Evolutionary conservation across 106 monocot species (phyloP), one percentile per base, ranked within the genome.

Genomic region (Cymbidium sinense): DNA sequence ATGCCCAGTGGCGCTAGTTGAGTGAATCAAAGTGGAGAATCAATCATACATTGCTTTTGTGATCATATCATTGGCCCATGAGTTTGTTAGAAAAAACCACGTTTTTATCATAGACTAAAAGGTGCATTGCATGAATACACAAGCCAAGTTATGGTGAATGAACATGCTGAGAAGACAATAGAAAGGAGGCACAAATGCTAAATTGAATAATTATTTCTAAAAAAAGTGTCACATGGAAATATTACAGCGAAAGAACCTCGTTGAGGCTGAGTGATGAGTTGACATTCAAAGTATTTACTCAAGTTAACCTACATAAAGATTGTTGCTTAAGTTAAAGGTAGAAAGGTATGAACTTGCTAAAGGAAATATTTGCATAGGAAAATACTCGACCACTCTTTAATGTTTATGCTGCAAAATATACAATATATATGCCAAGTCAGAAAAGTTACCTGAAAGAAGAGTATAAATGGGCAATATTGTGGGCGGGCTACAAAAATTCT

Each of bases 341-440:
- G 8, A 55, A 73, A 51, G 21, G 55, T 47, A 47, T 3, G 50
- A 71, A 50, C 28, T 15, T 27, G 69, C 41, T 54, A 31, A 39
- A 9, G 29, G 6, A 62, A 28, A 39, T 4, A 74, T 6, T 27
- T 27, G 50, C 31, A 30, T 23, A 35, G 78, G 20, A 67, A 61
- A 41, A 71, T 77, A 76, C 70, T 90, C 77, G 93, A 93, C 93
- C 93, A 93, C 65, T 93, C 96, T 80, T 91, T 93, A 33, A 93
- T 93, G 86, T 73, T 93, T 79, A 96, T 93, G 76, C 91, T 96
- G 78, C 76, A 83, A 81, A 86, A 93, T 73, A 96, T 88, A 84
- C 96, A 96, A 70, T 91, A 93, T 23, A 96, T 69, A 74, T 96
- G 91, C 93, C 96, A 96, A 18, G 84, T 88, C 82, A 96, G 58